phyloP scores from a whole-genome alignment of 1,139 yeast genomes.

The Suhomyces yuchorum region DNA sequence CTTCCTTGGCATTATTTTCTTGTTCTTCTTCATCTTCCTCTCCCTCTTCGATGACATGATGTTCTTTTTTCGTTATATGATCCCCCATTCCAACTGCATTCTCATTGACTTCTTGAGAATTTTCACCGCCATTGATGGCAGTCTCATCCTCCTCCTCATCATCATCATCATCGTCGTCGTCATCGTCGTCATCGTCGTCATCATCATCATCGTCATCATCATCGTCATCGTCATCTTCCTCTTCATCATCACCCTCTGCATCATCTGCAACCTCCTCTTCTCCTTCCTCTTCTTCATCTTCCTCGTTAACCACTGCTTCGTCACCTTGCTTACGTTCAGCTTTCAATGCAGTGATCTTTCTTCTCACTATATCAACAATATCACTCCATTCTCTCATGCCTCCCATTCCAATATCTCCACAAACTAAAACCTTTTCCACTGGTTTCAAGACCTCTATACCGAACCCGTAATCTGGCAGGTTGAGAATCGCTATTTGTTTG shows the following conservation, averaged over 20 bases:
- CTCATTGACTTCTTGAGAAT: background rate
- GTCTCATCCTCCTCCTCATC: background rate
- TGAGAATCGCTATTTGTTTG: slow-evolving; percentile 67
- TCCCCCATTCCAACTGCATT: background rate
- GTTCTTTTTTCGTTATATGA: slow-evolving; percentile 6
- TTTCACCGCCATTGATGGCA: slow-evolving; percentile 14
- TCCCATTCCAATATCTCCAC: slow-evolving; percentile 97
- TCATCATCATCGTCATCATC: slow-evolving; percentile 40
- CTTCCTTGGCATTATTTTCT: slow-evolving; percentile 1
- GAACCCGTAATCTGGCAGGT: slow-evolving; percentile 42
- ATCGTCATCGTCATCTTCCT: slow-evolving; percentile 40
- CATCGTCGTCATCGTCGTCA: slow-evolving; percentile 32
- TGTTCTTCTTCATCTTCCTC: slow-evolving; percentile 14
- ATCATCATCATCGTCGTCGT: slow-evolving; percentile 25
- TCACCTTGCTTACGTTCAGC: slow-evolving; percentile 28
- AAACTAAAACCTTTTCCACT: slow-evolving; percentile 87
- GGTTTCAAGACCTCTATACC: slow-evolving; percentile 83
- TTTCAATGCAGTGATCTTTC: slow-evolving; percentile 45
- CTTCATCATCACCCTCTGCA: slow-evolving; percentile 41
- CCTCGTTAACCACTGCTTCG: slow-evolving; percentile 29
- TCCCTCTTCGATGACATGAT: slow-evolving; percentile 13
- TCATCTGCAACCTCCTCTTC: slow-evolving; percentile 38
- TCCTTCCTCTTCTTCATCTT: slow-evolving; percentile 25
- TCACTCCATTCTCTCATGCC: slow-evolving; percentile 99
- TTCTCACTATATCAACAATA: slow-evolving; percentile 76